Evolutionary conservation across 2,329 filamentous ascomycete species (phyloP), one percentile per base, ranked within the genome.

Genomic region (Decorospora gaudefroyi): DNA sequence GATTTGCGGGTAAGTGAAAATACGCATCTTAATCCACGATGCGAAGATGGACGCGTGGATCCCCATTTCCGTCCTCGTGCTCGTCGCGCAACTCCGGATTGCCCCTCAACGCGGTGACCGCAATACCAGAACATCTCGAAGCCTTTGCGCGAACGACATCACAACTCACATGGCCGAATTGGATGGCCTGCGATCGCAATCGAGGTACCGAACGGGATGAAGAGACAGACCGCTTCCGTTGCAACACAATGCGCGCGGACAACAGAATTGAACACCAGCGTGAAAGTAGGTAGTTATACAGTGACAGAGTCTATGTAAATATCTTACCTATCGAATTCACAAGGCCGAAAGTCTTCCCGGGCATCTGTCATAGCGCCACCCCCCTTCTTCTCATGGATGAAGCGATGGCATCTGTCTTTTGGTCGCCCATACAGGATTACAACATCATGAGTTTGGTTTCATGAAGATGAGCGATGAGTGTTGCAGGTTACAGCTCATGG

Each of bases 341-440:
- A n/a, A 55, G 53, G 1, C 64, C 84, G 9, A 74, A 77, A 21
- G 85, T 87, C 6, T 90, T 85, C 81, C 85, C 86, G 2, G 78
- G 79, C 12, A 77, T 86, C 18, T 81, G 82, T 37, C 87, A 91
- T 67, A 87, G 86, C 35, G 87, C 87, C 10, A 74, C 79, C 3
- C 74, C 86, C 18, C 83, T 83, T 10, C 88, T 83, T 1, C 67
- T 87, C 9, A 66, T 90, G 35, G 81, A 87, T 67, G 86, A 90
- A 72, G 80, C 78, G 36, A 46, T 64, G 9, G 49, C 31, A 3
- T 51, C 36, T 12, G 46, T 51, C 26, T 57, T 58, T 57, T 58
- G 48, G 33, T 62, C 5, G 59, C 51, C 7, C 53, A 53, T 17
- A 46, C 54, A 10, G 44, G 42, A 12, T 41, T 46, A 17, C 35